A percentile compares a stretch with the other conserved stretches of the same genome.
Conservation (phyloP, 495 filamentous ascomycete species). For the Letharia lupina region DNA sequence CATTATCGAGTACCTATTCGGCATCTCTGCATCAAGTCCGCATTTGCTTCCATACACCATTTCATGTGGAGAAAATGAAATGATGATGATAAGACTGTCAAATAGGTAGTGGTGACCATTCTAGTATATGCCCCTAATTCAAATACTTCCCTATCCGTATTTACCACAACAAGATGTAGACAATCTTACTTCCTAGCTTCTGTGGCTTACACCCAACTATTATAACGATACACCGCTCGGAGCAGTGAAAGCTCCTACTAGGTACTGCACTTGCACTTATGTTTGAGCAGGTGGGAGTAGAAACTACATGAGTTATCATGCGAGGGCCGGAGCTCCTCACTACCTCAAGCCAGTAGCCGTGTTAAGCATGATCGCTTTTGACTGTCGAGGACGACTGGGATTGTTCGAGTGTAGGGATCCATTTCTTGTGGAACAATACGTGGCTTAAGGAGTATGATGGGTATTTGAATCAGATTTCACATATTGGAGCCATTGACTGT, state of each 20-base stretch:
- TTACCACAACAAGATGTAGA: no score
- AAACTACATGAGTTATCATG: not conserved
- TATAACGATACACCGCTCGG: not conserved
- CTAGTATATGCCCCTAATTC: no score
- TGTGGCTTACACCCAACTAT: no score
- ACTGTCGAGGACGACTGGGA: conserved; percentile 1
- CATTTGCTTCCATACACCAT: not conserved
- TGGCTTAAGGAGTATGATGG: not conserved
- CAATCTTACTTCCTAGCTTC: no score
- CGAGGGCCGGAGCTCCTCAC: no score
- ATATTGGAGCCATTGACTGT: no score
- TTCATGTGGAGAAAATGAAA: not conserved
- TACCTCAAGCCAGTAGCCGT: no score
- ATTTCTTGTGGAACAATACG: not conserved
- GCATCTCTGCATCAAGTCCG: not conserved
- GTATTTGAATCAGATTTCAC: not conserved
- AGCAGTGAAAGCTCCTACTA: no score
- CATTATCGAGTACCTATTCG: not conserved
- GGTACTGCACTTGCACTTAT: not conserved
- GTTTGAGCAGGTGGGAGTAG: not conserved
- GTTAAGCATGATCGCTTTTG: not conserved
- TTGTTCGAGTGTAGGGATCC: not conserved
- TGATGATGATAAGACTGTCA: no score
- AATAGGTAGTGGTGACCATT: no score
- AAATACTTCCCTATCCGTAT: no score